Evolutionary conservation across 306 rosid species (phyloP).

Genomic region (Hippophae rhamnoides): DNA sequence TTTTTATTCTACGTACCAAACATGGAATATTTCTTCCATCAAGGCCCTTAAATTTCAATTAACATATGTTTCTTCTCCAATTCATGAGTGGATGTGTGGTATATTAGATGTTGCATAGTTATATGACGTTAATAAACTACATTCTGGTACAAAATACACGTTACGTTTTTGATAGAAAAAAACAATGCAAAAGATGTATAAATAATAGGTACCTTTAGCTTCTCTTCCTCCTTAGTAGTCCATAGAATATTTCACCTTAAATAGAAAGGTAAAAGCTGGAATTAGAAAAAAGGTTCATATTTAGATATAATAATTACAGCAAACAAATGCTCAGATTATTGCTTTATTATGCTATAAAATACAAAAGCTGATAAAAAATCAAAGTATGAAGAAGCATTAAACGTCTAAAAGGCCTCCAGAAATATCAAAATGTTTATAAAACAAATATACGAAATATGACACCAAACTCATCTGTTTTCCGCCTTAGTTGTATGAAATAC

Average conservation of each 20-base stretch:
- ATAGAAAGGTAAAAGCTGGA: slow-evolving; percentile 17
- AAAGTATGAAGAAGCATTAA: slow-evolving; percentile 4
- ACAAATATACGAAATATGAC: slow-evolving; percentile 15
- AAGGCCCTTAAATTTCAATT: no score
- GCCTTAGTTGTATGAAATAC: slow-evolving; percentile 21
- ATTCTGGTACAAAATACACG: no score
- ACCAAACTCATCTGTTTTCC: slow-evolving; percentile 22
- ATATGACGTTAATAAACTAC: no score
- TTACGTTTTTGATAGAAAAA: no score
- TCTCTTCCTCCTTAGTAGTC: slow-evolving; percentile 53
- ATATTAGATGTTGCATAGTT: no score
- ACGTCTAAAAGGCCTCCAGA: slow-evolving; percentile 6
- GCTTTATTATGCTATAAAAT: neutral
- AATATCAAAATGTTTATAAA: slow-evolving; percentile 3
- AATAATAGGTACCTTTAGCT: slow-evolving; percentile 33
- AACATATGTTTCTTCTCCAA: no score
- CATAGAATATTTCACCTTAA: slow-evolving; percentile 38
- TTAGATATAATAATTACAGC: neutral
- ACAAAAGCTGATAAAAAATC: neutral
- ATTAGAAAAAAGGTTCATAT: slow-evolving; percentile 8
- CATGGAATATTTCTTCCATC: no score
- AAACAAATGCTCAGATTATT: neutral
- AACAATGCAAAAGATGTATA: neutral
- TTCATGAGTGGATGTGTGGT: no score
- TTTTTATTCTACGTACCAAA: no score